Base-by-base conservation (phyloP, 31 red algal species). In the Odonthalia washingtoniensis region DNA sequence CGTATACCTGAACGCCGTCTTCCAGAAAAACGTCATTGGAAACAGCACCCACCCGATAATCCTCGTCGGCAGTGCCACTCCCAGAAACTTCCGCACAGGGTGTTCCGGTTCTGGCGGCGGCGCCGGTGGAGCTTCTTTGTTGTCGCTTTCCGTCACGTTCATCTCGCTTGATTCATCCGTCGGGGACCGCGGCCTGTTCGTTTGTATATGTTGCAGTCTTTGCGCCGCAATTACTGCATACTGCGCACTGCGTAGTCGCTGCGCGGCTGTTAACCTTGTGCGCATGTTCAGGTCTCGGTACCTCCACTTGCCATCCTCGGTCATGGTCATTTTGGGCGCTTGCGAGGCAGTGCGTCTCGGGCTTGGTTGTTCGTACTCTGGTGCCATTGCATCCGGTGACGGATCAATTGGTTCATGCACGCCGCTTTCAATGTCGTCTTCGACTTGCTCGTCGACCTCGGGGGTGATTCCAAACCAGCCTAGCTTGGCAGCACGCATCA, bases 161-260 rank as follows among this genome's bases (percentile, higher is more conserved):
- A 82, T 70, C 9, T 72, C 78, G 30, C 72, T 70, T 63, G 33
- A 36, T 36, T 65, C 43, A 37, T 63, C 49, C 12, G 73, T 38
- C n/a, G n/a, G n/a, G n/a, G n/a, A n/a, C n/a, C n/a, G n/a, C n/a
- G n/a, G n/a, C n/a, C n/a, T n/a, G n/a, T n/a, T n/a, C n/a, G n/a
- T n/a, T n/a, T n/a, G n/a, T n/a, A n/a, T n/a, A n/a, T n/a, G n/a
- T 64, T 38, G 75, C 45, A 95, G 62, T 39, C 93, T 74, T 39
- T 80, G 78, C 21, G 88, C 75, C 40, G 93, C 93, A 72, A 95
- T 90, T 2, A 90, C 84, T 24, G 83, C 93, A n/a, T 87, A 81
- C n/a, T n/a, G n/a, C n/a, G n/a, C n/a, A n/a, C n/a, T n/a, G n/a
- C n/a, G n/a, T n/a, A n/a, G n/a, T n/a, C n/a, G n/a, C 70, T 90